Evolutionary conservation across 257 asterid species (phyloP).

Genomic region (Solanum corneliomulleri): DNA sequence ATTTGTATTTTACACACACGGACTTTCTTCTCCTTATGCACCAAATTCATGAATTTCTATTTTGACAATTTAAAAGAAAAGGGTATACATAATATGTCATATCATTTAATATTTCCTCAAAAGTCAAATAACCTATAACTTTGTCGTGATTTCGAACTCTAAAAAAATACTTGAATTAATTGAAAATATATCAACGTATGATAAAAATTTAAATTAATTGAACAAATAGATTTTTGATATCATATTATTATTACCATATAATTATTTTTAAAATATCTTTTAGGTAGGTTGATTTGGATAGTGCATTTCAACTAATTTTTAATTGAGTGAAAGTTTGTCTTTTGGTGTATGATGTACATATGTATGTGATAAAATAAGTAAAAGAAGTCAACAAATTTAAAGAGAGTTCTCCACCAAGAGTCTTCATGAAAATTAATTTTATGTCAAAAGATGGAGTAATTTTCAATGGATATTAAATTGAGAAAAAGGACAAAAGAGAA

Average conservation of each 20-base stretch:
- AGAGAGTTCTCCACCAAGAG: neutral
- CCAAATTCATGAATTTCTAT: neutral
- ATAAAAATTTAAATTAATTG: neutral
- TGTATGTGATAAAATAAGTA: neutral
- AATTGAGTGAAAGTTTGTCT: neutral
- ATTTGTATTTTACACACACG: neutral
- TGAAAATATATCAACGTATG: neutral
- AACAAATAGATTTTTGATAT: neutral
- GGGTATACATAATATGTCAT: neutral
- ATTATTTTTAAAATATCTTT: too few species aligned
- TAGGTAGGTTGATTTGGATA: neutral
- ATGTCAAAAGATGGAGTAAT: neutral
- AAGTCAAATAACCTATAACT: neutral
- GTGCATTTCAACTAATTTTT: neutral
- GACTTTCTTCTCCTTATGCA: neutral
- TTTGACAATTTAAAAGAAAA: neutral
- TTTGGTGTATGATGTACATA: neutral
- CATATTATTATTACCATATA: neutral
- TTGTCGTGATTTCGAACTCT: neutral
- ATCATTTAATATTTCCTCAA: neutral
- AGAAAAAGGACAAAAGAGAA: neutral
- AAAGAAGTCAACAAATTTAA: neutral
- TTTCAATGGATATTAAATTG: neutral
- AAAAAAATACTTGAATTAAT: neutral
- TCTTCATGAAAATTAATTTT: neutral